Base-by-base conservation (phyloP, 768 basidiomycete genomes). In the Mycena rosella region DNA sequence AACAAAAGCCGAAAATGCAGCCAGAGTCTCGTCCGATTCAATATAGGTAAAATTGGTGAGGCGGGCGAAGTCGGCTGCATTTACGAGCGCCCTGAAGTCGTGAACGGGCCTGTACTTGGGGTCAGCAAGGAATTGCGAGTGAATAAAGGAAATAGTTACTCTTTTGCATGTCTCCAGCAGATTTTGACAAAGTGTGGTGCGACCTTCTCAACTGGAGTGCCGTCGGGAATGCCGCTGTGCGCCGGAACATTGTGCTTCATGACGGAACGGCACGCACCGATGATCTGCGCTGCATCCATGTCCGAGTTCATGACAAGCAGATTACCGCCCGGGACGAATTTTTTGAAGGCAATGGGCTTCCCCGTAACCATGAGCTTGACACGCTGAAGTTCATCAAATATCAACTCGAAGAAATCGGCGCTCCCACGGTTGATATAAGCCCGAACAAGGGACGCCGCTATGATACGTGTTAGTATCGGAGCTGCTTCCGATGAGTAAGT, bases 231-330 rank as follows among this genome's bases (percentile, higher is more conserved):
- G 14, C n/a, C n/a, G n/a, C 44, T 45, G 22, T 45, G 22, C 22
- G n/a, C 44, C 5, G 44, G 44, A 8, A 45, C 44, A 24, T 45
- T 45, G 44, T 45, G 22, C n/a, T 45, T 45, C 44, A 45, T 45
- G 22, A 45, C n/a, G 44, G 44, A 45, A 14, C 38, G 38, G 15
- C 55, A 55, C 1, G 45, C 53, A 1, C 59, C 69, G 22, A 67
- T 24, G 2, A 63, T 29, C 44, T 70, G 66, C 1, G 70, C 62
- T 11, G 53, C 57, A 20, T 71, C 70, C 70, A 71, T 71, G 48
- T 71, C 70, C 0, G 58, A 38, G 20, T 60, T 67, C 51, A 67
- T 48, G 2, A 48, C 64, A 11, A 67, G 42, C 4, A 71, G 10
- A 51, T 71, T 71, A 38, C 70, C 70, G 6, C 51, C 62, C 6